These are phyloP conservation scores for Pseudocohnilembus persalinus DNA, from an alignment of 169 alveolate species.

Conservation along the genomic window DNA sequence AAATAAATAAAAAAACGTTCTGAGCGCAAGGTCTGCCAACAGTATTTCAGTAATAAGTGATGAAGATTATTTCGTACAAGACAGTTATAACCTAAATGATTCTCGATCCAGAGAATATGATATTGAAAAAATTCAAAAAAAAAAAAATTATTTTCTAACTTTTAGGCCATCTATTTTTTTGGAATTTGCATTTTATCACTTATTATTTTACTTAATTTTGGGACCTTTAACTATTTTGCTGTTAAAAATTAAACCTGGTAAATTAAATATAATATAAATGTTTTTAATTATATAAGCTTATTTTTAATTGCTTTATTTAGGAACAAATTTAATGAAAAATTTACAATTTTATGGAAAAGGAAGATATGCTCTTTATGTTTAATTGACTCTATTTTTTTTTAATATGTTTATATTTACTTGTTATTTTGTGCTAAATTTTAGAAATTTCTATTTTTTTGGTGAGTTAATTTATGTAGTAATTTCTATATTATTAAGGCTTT, in stretches of 20 bases:
- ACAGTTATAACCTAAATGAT: background rate
- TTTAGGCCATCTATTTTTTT: conserved; percentile 1
- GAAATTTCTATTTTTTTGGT: background rate
- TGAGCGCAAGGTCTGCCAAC: background rate
- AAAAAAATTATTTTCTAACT: background rate
- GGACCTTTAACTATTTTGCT: background rate
- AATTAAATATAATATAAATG: too few relatives aligned
- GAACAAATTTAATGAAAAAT: background rate
- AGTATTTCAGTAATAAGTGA: background rate
- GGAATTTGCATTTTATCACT: conserved; percentile 2
- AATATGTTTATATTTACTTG: background rate
- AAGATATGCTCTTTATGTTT: background rate
- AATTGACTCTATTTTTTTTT: background rate
- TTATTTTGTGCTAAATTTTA: too few relatives aligned
- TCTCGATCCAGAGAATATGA: background rate
- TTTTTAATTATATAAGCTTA: background rate
- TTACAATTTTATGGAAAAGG: background rate
- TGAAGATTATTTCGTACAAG: conserved; percentile 4
- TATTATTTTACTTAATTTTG: background rate
- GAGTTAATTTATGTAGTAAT: too few relatives aligned
- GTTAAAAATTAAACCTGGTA: background rate
- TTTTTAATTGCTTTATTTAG: background rate
- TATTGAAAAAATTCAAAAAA: background rate
- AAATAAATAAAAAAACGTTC: too few relatives aligned
- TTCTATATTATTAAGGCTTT: too few relatives aligned